These are phyloP conservation scores for Wickerhamiella australiensis DNA, from an alignment of 805 yeast genomes.

Conservation along the genomic window DNA sequence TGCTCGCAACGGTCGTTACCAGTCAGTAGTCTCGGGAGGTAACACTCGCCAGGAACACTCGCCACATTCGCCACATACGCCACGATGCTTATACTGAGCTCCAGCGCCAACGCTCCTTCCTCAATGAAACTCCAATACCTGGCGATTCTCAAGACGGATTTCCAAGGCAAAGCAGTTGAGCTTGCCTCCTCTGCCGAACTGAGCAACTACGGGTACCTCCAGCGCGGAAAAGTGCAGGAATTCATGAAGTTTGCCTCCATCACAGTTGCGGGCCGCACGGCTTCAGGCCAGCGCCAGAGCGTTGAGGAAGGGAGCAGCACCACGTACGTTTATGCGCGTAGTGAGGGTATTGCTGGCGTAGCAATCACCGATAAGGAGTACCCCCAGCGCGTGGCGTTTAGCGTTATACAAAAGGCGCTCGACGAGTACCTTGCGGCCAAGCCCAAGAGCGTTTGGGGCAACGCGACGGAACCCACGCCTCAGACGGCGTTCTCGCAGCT, in stretches of 20 bases:
- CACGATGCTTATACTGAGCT: not conserved
- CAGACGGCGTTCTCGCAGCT: slow-evolving; percentile 46
- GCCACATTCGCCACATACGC: not conserved
- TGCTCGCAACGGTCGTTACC: no score
- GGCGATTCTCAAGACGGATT: slow-evolving; percentile 63
- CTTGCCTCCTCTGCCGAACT: slow-evolving; percentile 71
- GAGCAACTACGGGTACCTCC: slow-evolving; percentile 79
- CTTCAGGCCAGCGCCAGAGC: slow-evolving; percentile 82
- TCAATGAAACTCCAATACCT: slow-evolving; percentile 82
- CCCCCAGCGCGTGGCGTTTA: slow-evolving; percentile 93
- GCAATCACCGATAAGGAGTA: slow-evolving; percentile 88
- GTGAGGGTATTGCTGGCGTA: slow-evolving; percentile 87
- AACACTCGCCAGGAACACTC: no score
- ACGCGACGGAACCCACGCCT: slow-evolving; percentile 32
- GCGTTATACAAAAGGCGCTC: slow-evolving; percentile 74
- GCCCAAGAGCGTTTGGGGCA: slow-evolving; percentile 58
- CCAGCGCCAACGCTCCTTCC: not conserved
- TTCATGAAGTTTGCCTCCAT: slow-evolving; percentile 90
- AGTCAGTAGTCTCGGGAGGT: no score
- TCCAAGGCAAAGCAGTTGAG: slow-evolving; percentile 54
- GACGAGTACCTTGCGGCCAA: slow-evolving; percentile 74
- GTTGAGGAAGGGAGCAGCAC: slow-evolving; percentile 85
- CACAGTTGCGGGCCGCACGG: slow-evolving; percentile 81
- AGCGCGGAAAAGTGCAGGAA: slow-evolving; percentile 68
- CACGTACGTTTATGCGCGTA: slow-evolving; percentile 82